These are phyloP conservation scores for Solanum lycopersicoides DNA, from an alignment of 257 asterid species.

Conservation along the genomic window DNA sequence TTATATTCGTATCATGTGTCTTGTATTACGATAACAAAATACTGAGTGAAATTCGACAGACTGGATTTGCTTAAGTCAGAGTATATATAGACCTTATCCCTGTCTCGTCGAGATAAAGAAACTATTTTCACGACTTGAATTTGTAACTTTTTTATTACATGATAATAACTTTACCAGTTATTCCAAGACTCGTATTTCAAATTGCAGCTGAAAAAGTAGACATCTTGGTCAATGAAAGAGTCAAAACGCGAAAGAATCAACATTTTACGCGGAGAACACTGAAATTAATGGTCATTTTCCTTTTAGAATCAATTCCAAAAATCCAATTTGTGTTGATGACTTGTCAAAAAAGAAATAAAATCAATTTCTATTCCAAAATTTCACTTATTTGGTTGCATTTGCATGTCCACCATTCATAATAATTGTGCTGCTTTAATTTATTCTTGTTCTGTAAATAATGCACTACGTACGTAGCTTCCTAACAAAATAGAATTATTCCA, in stretches of 20 bases:
- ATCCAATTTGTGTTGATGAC: neutral
- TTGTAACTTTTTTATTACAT: too few species aligned
- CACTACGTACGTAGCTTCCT: neutral
- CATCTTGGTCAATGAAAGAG: neutral
- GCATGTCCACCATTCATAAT: neutral
- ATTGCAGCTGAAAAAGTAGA: neutral
- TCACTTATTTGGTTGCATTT: neutral
- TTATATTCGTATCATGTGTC: neutral
- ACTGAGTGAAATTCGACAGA: neutral
- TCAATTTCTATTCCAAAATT: neutral
- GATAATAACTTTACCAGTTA: neutral
- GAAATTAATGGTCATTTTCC: neutral
- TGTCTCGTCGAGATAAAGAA: too few species aligned
- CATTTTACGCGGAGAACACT: neutral
- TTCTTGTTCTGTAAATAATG: neutral
- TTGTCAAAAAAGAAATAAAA: neutral
- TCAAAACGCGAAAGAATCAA: neutral
- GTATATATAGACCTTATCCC: too few species aligned
- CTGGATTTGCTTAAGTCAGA: accelerated
- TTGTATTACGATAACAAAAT: too few species aligned
- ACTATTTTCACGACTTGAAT: too few species aligned
- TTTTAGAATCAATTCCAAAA: neutral
- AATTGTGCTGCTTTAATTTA: neutral
- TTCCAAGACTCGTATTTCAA: neutral
- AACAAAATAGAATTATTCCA: neutral